Percentiles rank a stretch among this genome's conserved stretches.
Conservation (phyloP, 1,284 basidiomycete species). For the Fomitopsis palustris region DNA sequence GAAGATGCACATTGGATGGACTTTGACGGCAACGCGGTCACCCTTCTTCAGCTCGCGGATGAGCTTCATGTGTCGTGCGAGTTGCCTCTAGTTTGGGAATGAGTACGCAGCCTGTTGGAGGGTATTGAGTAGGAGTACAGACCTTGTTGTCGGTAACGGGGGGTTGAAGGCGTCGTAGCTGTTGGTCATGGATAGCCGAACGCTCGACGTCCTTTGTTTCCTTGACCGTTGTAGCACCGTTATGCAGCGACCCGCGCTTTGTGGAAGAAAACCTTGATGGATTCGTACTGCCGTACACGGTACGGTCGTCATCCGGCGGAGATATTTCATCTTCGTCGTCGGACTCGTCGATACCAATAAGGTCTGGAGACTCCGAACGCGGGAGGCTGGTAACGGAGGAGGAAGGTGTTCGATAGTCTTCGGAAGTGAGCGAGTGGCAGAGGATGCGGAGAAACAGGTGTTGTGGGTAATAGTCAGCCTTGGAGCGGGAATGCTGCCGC, state of each 20-base stretch:
- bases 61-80: slow-evolving; percentile 33
- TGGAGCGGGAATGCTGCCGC: slow-evolving; percentile 53
- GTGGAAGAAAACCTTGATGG: slow-evolving; percentile 26
- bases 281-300: slow-evolving; percentile 23
- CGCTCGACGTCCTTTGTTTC: slow-evolving; percentile 18
- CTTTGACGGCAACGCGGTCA: slow-evolving; percentile 55
- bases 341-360: slow-evolving; percentile 23
- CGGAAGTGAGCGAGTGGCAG: slow-evolving; percentile 48
- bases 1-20: slow-evolving; percentile 62
- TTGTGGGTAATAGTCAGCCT: slow-evolving; percentile 64
- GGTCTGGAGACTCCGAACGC: slow-evolving; percentile 40
- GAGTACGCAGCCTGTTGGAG: background rate
- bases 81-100: slow-evolving; percentile 10
- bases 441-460: slow-evolving; percentile 69
- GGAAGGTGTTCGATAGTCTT: slow-evolving; percentile 17
- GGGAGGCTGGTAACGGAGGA: slow-evolving; percentile 32
- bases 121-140: background rate
- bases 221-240: slow-evolving; percentile 4
- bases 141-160: slow-evolving; percentile 9
- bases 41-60: slow-evolving; percentile 50
- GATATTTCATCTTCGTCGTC: slow-evolving; percentile 18
- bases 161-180: slow-evolving; percentile 3
- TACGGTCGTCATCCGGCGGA: slow-evolving; percentile 25
- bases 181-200: background rate
- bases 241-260: slow-evolving; percentile 14